Base-by-base conservation (phyloP, 2,329 filamentous ascomycete species). In the Pseudogymnoascus sp. region DNA sequence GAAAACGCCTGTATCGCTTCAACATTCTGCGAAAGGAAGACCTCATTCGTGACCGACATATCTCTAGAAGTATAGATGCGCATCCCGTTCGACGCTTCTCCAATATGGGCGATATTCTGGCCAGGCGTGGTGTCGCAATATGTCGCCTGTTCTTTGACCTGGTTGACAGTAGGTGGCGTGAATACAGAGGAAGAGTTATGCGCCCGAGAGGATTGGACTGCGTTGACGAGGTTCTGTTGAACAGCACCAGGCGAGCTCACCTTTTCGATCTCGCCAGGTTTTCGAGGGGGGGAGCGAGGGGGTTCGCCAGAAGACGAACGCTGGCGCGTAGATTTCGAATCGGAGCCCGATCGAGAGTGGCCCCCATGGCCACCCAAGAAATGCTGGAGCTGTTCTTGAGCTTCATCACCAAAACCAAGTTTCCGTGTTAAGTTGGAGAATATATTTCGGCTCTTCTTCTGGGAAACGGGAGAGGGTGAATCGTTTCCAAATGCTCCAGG, bases 51-150 rank as follows among this genome's bases (percentile, higher is more conserved):
- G 8, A 70, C 70, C 8, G 76, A 73, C 65, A 87, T 73, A 5
- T 79, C 76, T 60, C 81, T 86, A 13, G 83, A 79, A 13, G 92
- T 77, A 70, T 91, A 93, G 36, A 96, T 81, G 64, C 88, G 87
- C 74, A 92, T 87, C 3, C 87, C 84, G 58, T 86, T 86, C 2
- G 85, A 83, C 3, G 90, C 83, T 51, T 90, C 85, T 4, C 87
- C 88, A 10, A 86, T 81, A 69, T 88, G 87, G 13, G 79, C 79
- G 9, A 96, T 84, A 73, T 96, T 86, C 63, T 92, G 85, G 0
- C 84, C 85, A 1, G 89, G 85, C 25, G 79, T 87, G 67, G 85
- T 82, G 76, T 97, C 92, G 73, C 92, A 97, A 76, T 96, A 96
- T 0, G 89, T 89, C 39, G 87, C 84, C 68, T 91, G 89, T 73